Percentiles rank a stretch among this genome's conserved stretches.
These are phyloP conservation scores for Salvia miltiorrhiza DNA, from an alignment of 257 asterid genomes.

Conservation along the genomic window DNA sequence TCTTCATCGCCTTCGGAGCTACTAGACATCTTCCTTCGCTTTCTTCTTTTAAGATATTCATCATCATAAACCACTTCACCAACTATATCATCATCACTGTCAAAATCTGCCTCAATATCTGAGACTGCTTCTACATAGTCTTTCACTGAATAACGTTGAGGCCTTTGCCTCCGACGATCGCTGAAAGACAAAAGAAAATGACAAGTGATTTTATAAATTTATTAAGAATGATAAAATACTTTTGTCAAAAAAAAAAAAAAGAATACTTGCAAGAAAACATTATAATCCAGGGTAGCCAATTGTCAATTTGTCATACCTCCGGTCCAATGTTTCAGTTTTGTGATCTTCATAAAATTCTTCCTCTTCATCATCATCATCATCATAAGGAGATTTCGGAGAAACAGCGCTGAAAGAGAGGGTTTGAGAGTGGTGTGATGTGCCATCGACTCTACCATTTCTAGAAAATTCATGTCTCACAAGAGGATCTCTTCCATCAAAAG, in stretches of 20 bases:
- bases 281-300: background rate
- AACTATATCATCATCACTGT: constrained; percentile 93
- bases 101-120: constrained; percentile 75
- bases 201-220: constrained; percentile 2
- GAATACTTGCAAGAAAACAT: background rate
- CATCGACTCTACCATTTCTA: constrained; percentile 60
- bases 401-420: constrained; percentile 37
- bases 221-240: background rate
- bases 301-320: constrained; percentile 45
- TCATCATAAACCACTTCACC: constrained; percentile 97
- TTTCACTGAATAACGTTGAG: constrained; percentile 71
- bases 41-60: constrained; percentile 66
- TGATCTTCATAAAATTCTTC: constrained; percentile 59
- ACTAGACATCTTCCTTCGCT: constrained; percentile 63
- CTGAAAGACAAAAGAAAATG: constrained; percentile 33
- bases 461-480: constrained; percentile 46
- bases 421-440: constrained; percentile 57
- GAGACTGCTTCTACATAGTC: constrained; percentile 77
- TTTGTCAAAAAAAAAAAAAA: no score
- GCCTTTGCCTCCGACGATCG: constrained; percentile 86
- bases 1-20: constrained; percentile 97
- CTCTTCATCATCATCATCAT: constrained; percentile 40
- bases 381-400: constrained; percentile 61
- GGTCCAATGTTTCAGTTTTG: constrained; percentile 53
- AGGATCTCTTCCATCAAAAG: constrained; percentile 52